Evolutionary conservation across 1,284 basidiomycete species (phyloP).

Genomic region (Leccinum insolens): DNA sequence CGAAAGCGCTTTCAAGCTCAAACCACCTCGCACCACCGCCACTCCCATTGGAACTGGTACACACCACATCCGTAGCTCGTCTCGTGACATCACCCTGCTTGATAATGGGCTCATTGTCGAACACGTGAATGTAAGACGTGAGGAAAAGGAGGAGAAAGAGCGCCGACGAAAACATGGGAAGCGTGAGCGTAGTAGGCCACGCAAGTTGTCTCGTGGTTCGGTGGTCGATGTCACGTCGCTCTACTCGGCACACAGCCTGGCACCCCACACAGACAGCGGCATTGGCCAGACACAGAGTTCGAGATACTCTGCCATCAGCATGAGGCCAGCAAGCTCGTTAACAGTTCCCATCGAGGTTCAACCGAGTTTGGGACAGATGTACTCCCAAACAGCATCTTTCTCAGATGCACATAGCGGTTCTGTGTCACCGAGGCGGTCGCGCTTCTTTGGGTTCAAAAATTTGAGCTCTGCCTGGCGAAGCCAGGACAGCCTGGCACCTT

Average conservation of each 20-base stretch:
- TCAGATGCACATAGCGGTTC: slow-evolving; percentile 76
- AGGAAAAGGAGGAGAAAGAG: slow-evolving; percentile 73
- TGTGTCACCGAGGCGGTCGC: slow-evolving; percentile 67
- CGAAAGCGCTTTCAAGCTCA: slow-evolving; percentile 65
- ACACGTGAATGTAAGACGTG: slow-evolving; percentile 79
- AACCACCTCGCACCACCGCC: slow-evolving; percentile 53
- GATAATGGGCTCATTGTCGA: slow-evolving; percentile 88
- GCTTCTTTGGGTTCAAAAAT: slow-evolving; percentile 84
- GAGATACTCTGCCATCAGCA: slow-evolving; percentile 60
- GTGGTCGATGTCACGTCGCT: slow-evolving; percentile 69
- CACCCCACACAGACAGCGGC: slow-evolving; percentile 61
- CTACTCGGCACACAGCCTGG: slow-evolving; percentile 63
- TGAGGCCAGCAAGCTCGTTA: slow-evolving; percentile 66
- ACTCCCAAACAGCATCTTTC: slow-evolving; percentile 72
- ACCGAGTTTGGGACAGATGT: slow-evolving; percentile 59
- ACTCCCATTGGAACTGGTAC: slow-evolving; percentile 36
- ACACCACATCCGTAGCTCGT: slow-evolving; percentile 50
- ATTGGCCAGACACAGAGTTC: slow-evolving; percentile 55
- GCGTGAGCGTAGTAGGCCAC: slow-evolving; percentile 53
- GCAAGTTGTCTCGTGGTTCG: slow-evolving; percentile 72
- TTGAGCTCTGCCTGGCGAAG: slow-evolving; percentile 76
- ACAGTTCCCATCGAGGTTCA: slow-evolving; percentile 61
- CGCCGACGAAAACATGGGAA: slow-evolving; percentile 69
- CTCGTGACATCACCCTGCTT: slow-evolving; percentile 76
- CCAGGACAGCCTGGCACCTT: slow-evolving; percentile 75